Conservation (phyloP, 768 basidiomycete species). For the Pleurotus eryngii region DNA sequence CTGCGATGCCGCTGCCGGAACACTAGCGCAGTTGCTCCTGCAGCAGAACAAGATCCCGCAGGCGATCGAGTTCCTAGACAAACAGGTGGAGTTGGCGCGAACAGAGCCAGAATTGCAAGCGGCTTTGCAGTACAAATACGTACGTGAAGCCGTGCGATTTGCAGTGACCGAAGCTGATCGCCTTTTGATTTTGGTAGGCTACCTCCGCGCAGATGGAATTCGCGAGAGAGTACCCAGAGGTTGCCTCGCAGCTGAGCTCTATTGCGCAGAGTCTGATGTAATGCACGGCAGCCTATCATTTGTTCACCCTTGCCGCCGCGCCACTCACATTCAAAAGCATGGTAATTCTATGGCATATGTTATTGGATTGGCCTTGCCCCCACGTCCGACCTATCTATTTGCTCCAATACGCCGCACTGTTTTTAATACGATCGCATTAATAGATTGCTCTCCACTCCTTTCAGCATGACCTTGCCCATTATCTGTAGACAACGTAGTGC, state of each 20-base stretch:
- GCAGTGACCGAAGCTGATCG: too few relatives aligned
- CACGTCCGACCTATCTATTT: neutral
- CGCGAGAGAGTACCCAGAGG: constrained; percentile 76
- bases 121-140: constrained; percentile 76
- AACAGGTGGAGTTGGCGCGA: constrained; percentile 81
- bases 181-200: constrained; percentile 44
- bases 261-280: constrained; percentile 31
- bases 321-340: neutral
- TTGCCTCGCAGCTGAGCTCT: constrained; percentile 63
- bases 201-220: constrained; percentile 82
- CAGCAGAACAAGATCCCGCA: constrained; percentile 88
- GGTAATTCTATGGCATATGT: neutral
- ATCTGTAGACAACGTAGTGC: too few relatives aligned
- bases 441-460: constrained; percentile 1
- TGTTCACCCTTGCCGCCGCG: neutral
- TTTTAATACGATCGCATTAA: neutral
- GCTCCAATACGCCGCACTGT: neutral
- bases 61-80: constrained; percentile 84
- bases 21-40: constrained; percentile 87
- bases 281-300: neutral
- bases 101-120: constrained; percentile 85
- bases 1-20: constrained; percentile 95
- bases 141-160: constrained; percentile 18
- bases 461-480: constrained; percentile 7
- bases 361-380: neutral